phyloP scores from a whole-genome alignment of 805 yeast genomes.

The Ogataea salicorniae region DNA sequence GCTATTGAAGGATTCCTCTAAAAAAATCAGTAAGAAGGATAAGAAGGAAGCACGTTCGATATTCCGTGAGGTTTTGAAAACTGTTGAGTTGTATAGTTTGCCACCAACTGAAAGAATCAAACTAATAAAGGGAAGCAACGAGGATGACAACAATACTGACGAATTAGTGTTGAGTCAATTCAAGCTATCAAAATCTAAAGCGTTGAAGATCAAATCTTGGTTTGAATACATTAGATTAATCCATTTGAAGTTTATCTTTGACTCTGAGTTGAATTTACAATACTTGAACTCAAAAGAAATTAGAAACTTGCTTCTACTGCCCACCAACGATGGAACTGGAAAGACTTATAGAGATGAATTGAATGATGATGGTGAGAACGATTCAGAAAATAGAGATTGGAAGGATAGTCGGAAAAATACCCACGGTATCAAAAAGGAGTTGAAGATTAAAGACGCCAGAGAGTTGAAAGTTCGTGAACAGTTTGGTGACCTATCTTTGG shows the following conservation, averaged over 20 bases:
- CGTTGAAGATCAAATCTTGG: conserved; percentile 47
- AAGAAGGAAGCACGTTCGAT: conserved; percentile 55
- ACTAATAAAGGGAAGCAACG: conserved; percentile 7
- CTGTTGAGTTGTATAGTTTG: conserved; percentile 37
- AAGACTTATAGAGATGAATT: conserved; percentile 7
- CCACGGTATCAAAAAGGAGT: conserved; percentile 21
- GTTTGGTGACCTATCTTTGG: conserved; percentile 18
- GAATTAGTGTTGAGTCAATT: conserved; percentile 28
- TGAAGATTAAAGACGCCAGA: conserved; percentile 22
- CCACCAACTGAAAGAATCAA: conserved; percentile 21
- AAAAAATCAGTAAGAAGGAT: conserved; percentile 56
- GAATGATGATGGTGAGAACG: conserved; percentile 5
- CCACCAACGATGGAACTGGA: conserved; percentile 7
- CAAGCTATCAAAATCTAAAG: conserved; percentile 39
- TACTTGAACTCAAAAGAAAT: conserved; percentile 30
- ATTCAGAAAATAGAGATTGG: conserved; percentile 10
- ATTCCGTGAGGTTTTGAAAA: conserved; percentile 51
- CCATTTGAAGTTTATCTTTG: conserved; percentile 46
- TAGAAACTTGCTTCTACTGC: conserved; percentile 18
- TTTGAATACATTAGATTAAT: conserved; percentile 42
- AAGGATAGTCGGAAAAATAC: conserved; percentile 13
- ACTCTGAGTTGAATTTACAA: conserved; percentile 48
- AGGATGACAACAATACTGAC: conserved; percentile 5
- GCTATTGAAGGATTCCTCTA: conserved; percentile 47
- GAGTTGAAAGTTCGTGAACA: conserved; percentile 19